These are phyloP conservation scores for Taiwanofungus camphoratus DNA, from an alignment of 1,284 basidiomycete species.

Conservation along the genomic window DNA sequence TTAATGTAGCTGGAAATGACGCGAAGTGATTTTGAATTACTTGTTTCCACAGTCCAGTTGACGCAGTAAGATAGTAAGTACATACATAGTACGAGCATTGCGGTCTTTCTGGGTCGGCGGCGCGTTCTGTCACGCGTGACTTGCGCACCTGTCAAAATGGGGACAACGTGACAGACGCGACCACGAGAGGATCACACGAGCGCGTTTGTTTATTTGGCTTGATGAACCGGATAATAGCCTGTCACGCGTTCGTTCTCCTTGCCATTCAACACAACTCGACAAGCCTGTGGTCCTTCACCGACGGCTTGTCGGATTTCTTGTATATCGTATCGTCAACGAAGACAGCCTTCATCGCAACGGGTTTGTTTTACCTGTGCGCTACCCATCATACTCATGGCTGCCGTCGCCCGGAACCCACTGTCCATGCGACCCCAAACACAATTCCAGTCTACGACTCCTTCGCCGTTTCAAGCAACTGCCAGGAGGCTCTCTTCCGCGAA, in stretches of 20 bases:
- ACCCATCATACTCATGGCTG: constrained; percentile 14
- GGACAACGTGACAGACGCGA: constrained; percentile 5
- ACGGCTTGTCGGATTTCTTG: constrained; percentile 9
- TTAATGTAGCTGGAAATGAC: no score
- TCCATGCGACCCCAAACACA: constrained; percentile 22
- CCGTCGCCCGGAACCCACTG: constrained; percentile 21
- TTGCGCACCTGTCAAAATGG: no score
- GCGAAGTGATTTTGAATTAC: no score
- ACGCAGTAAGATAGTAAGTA: no score
- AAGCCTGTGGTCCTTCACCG: constrained; percentile 8
- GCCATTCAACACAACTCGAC: constrained; percentile 5
- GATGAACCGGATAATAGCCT: no score
- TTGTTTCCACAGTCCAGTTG: no score
- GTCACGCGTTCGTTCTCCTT: constrained; percentile 17
- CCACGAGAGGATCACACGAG: constrained; percentile 8
- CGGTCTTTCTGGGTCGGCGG: neutral
- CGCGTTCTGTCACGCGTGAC: constrained; percentile 9
- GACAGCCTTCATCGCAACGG: no score
- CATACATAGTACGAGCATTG: no score
- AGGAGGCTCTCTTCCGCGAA: constrained; percentile 33
- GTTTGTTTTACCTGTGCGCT: no score
- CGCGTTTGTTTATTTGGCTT: constrained; percentile 20
- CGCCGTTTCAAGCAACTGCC: constrained; percentile 15
- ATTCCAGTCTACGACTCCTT: constrained; percentile 15
- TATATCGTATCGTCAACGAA: no score